phyloP scores from a whole-genome alignment of 2,329 filamentous ascomycete species.

The Incumbomyces lentus region DNA sequence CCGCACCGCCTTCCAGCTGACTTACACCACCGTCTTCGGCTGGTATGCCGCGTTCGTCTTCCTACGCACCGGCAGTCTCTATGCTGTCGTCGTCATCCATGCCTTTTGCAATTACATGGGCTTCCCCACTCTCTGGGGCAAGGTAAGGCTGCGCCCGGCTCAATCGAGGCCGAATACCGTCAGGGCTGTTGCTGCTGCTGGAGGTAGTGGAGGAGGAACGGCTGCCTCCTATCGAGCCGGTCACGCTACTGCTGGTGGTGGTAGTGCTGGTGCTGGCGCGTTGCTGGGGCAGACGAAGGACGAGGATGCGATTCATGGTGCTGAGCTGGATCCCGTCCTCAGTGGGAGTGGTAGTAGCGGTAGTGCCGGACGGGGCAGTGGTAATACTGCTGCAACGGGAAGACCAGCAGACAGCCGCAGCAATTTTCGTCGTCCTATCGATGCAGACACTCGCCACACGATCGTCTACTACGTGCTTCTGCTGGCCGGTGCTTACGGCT shows the following conservation, averaged over 20 bases:
- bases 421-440: conserved; percentile 1
- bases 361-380: conserved; percentile 20
- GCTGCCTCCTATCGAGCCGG: too few species aligned
- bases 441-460: conserved; percentile 50
- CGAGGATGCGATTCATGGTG: conserved; percentile 9
- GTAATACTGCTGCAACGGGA: too few species aligned
- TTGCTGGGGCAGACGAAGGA: conserved; percentile 21
- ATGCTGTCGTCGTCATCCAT: conserved; percentile 66
- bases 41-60: conserved; percentile 87
- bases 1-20: conserved; percentile 71
- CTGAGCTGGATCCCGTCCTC: conserved; percentile 10
- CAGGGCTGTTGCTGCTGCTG: too few species aligned
- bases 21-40: conserved; percentile 86
- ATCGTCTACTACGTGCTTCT: conserved; percentile 69
- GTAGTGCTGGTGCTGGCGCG: too few species aligned
- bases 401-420: too few species aligned
- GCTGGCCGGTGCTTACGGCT: conserved; percentile 58
- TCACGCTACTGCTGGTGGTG: too few species aligned
- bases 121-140: conserved; percentile 74
- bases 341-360: conserved; percentile 27
- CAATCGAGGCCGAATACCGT: too few species aligned
- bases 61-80: conserved; percentile 70
- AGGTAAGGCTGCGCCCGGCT: conserved; percentile 41
- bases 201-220: too few species aligned
- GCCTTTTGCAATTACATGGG: conserved; percentile 90